Base-by-base conservation (phyloP, 495 filamentous ascomycete species). In the Aspergillus ostianus region DNA sequence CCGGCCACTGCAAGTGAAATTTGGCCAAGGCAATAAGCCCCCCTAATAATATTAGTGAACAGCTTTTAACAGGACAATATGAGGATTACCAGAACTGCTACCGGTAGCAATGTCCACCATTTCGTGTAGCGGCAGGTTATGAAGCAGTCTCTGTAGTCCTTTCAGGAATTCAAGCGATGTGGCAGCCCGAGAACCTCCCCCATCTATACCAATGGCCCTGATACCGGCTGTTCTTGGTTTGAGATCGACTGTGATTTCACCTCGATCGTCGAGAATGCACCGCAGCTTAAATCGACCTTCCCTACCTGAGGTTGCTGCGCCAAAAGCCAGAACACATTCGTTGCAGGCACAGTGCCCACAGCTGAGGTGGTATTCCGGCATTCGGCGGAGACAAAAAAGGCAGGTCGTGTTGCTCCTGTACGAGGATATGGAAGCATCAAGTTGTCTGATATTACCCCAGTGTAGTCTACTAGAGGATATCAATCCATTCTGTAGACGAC, bases 281-380 rank as follows among this genome's bases (percentile, higher is more conserved):
- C 50, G 26, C 18, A 69, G 18, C 10, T 29, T 41, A 32, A 64
- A 59, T 21, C 27, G 57, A 47, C 57, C 56, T 46, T 73, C 60
- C 15, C 49, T 48, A 2, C 51, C 57, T 20, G 53, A 18, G 15
- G 56, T 32, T 3, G 46, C 15, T 32, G 18, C 47, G 10, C 68
- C 62, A 53, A 68, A 71, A 7, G 57, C 55, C 15, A 41, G 21
- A 1, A 69, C 58, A 51, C 65, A 76, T 21, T 3, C 52, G 29
- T 74, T 60, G 57, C 67, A 76, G 19, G 73, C 58, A 6, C 60
- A 51, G 58, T 76, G 68, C 19, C 64, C 56, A 51, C 66, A 76
- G 20, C 61, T 64, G 2, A 76, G 53, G 46, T 67, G 44, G 46
- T 70, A 55, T 58, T 72, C 65, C 12, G 70, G 73, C 26, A 52